phyloP scores from a whole-genome alignment of 805 yeast species.

The Spathaspora arborariae region DNA sequence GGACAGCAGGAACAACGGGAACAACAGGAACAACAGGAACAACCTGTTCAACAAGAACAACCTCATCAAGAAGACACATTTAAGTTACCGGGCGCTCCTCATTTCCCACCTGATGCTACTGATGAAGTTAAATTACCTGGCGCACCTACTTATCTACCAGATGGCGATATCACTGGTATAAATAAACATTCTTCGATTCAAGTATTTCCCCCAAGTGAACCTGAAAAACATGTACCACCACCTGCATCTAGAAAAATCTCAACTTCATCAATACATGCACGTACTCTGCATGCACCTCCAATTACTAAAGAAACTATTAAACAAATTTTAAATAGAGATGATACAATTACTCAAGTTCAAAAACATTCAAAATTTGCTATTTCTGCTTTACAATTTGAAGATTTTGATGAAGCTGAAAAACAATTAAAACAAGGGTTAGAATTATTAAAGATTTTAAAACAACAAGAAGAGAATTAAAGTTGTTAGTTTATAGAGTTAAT shows the following conservation, averaged over 20 bases:
- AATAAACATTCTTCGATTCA: conserved; percentile 37
- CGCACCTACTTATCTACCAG: conserved; percentile 40
- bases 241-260: conserved; percentile 3
- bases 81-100: conserved; percentile 38
- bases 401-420: conserved; percentile 59
- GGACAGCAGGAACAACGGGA: neutral
- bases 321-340: conserved; percentile 52
- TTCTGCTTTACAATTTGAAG: conserved; percentile 77
- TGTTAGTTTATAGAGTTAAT: neutral
- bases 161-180: conserved; percentile 33
- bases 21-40: neutral
- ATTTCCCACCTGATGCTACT: conserved; percentile 25
- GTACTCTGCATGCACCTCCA: conserved; percentile 6
- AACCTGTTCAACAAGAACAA: neutral
- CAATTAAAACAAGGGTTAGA: conserved; percentile 56
- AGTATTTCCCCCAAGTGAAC: conserved; percentile 24
- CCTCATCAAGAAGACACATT: conserved; percentile 4
- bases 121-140: conserved; percentile 34
- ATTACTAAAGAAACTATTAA: conserved; percentile 37
- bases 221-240: conserved; percentile 1
- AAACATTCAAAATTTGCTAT: conserved; percentile 72
- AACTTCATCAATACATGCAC: neutral
- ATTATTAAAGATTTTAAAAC: conserved; percentile 24
- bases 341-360: conserved; percentile 56
- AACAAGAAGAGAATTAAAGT: conserved; percentile 5